Base-by-base conservation (phyloP, 257 asterid genomes). In the Rubia yunnanensis region DNA sequence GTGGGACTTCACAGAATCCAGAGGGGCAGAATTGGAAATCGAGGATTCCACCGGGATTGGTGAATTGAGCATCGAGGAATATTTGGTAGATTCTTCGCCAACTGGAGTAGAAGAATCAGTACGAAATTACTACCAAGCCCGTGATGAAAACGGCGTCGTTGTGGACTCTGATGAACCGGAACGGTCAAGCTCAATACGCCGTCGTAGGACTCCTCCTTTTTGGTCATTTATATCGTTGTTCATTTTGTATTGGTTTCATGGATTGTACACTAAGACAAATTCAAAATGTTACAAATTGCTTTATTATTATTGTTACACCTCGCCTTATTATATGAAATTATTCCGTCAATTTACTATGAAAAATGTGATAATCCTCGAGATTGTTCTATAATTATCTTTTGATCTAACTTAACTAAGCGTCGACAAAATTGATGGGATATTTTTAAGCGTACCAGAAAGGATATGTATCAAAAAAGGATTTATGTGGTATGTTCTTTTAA, bases 21-120 rank as follows among this genome's bases (percentile, higher is more conserved):
- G 63, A 24, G 63, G 65, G 74, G 64, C 26, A 50, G 60, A 46
- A 55, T 22, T 26, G 70, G 74, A 56, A 66, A 32, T 54, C 67
- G 56, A 15, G 10, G 73, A 77, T 69, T 65, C 70, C 72, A 24
- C 24, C 2, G 72, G 57, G 52, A 65, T 50, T 24, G 72, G 52
- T 24, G 69, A 18, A 64, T 28, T 17, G 36, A 46, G 70, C 50
- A 48, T 14, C 31, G n/a, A 3, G 65, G 73, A 66, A 70, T 60
- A 30, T 75, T 66, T 50, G 64, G 30, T 9, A 48, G 59, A 64
- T 44, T 68, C 71, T 31, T 11, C 48, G 10, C n/a, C 13, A 54
- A 48, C 30, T 14, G 66, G 15, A 34, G 65, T n/a, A 9, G 48
- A 5, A 57, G 64, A 69, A 20, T 38, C 41, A 63, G 24, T 27